phyloP scores from a whole-genome alignment of 1,284 basidiomycete genomes.

The Lignosus rhinocerotis region DNA sequence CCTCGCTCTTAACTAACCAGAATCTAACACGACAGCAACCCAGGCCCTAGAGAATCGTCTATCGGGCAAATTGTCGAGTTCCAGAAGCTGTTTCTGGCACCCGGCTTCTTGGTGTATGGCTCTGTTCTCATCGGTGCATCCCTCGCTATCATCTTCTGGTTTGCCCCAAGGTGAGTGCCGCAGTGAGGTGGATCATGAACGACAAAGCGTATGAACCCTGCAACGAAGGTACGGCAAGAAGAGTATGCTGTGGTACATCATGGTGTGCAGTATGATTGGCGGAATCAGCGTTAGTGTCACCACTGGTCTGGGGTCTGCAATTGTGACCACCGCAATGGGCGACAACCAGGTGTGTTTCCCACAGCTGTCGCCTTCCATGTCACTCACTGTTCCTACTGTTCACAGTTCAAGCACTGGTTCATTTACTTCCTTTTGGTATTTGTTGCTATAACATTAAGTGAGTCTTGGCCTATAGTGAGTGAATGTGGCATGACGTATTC shows the following conservation, averaged over 20 bases:
- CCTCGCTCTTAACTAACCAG: background rate
- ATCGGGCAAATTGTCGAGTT: slow-evolving; percentile 83
- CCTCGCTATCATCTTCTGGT: slow-evolving; percentile 74
- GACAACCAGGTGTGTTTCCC: slow-evolving; percentile 71
- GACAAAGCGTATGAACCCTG: background rate
- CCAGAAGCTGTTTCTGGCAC: slow-evolving; percentile 81
- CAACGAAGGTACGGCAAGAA: slow-evolving; percentile 79
- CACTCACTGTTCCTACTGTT: background rate
- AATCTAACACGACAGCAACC: background rate
- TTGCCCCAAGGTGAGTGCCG: slow-evolving; percentile 65
- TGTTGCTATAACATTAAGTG: slow-evolving; percentile 80
- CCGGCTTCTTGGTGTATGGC: slow-evolving; percentile 85
- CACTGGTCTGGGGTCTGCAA: slow-evolving; percentile 89
- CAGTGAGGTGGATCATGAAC: background rate
- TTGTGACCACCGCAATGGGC: slow-evolving; percentile 84
- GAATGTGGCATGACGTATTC: background rate
- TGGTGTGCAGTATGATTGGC: slow-evolving; percentile 94
- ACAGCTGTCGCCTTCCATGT: background rate
- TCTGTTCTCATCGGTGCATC: slow-evolving; percentile 62
- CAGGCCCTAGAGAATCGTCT: slow-evolving; percentile 80
- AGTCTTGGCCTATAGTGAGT: slow-evolving; percentile 27
- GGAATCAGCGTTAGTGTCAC: slow-evolving; percentile 96
- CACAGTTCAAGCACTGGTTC: slow-evolving; percentile 78
- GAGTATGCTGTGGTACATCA: slow-evolving; percentile 95
- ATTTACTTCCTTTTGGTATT: slow-evolving; percentile 88